Conservation (phyloP, 768 basidiomycete species). For the Imleria badia region DNA sequence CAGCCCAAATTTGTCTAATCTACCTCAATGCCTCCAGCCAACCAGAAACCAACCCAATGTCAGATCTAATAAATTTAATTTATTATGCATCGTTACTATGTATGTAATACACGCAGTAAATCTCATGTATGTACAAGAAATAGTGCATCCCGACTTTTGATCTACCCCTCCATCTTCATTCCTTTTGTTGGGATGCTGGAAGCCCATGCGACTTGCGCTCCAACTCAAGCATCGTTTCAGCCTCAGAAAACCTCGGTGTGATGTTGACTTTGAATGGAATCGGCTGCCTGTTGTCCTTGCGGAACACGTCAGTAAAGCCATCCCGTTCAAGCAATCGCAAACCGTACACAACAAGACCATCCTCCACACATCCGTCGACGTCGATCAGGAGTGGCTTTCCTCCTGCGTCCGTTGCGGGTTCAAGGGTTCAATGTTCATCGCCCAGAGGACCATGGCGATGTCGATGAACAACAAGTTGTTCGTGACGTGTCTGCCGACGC, state of each 20-base stretch:
- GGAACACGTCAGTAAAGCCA: neutral
- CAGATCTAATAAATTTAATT: too few relatives aligned
- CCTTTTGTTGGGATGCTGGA: neutral
- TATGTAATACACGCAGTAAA: too few relatives aligned
- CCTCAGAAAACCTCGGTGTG: constrained; percentile 5
- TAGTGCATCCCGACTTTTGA: too few relatives aligned
- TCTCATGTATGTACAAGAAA: too few relatives aligned
- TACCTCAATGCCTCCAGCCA: too few relatives aligned
- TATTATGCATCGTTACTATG: too few relatives aligned
- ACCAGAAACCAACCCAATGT: too few relatives aligned
- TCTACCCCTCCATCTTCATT: too few relatives aligned
- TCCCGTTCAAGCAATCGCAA: too few relatives aligned
- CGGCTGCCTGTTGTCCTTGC: neutral
- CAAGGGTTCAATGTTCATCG: constrained; percentile 21
- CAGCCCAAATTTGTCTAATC: too few relatives aligned
- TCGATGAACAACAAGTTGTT: constrained; percentile 35
- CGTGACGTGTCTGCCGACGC: constrained; percentile 35
- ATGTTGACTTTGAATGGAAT: constrained; percentile 2
- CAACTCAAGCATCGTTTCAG: constrained; percentile 6
- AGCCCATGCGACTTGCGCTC: constrained; percentile 7
- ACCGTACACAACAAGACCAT: constrained; percentile 5
- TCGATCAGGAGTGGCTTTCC: constrained; percentile 4
- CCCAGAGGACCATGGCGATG: constrained; percentile 32
- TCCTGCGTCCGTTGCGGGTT: neutral
- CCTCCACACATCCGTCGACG: constrained; percentile 7